Conservation (phyloP, 441 rosid genomes). For the Pelargonium myrrhifolium region DNA sequence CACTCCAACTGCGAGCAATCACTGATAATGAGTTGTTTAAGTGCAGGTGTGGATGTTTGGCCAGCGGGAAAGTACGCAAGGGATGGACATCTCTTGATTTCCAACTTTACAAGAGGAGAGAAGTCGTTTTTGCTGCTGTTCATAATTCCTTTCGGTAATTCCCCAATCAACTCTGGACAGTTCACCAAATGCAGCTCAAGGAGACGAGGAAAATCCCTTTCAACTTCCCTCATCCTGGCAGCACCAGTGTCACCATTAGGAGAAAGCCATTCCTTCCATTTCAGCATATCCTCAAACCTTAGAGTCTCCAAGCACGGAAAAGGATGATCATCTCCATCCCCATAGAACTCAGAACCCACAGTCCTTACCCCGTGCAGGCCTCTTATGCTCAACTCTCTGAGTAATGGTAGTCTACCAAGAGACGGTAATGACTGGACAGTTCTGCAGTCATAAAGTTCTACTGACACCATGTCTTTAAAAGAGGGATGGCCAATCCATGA, state of each 20-base stretch:
- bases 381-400: constrained; percentile 12
- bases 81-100: neutral
- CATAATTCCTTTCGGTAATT: constrained; percentile 7
- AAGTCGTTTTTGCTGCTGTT: neutral
- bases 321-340: constrained; percentile 7
- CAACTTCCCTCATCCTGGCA: neutral
- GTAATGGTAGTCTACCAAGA: constrained; percentile 25
- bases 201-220: constrained; percentile 18
- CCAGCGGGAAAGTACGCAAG: neutral
- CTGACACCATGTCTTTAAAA: constrained; percentile 4
- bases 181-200: constrained; percentile 8
- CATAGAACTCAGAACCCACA: constrained; percentile 14
- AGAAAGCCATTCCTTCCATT: constrained; percentile 19
- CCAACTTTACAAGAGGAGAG: neutral
- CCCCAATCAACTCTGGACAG: constrained; percentile 9
- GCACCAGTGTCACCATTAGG: constrained; percentile 1
- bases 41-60: neutral
- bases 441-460: neutral
- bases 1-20: neutral
- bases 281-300: constrained; percentile 13
- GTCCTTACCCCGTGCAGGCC: constrained; percentile 8
- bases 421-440: constrained; percentile 14
- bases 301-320: constrained; percentile 17
- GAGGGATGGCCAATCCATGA: constrained; percentile 21
- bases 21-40: neutral